Base-by-base conservation (phyloP, 2,329 filamentous ascomycete species). In the Lachnum nothofagi region DNA sequence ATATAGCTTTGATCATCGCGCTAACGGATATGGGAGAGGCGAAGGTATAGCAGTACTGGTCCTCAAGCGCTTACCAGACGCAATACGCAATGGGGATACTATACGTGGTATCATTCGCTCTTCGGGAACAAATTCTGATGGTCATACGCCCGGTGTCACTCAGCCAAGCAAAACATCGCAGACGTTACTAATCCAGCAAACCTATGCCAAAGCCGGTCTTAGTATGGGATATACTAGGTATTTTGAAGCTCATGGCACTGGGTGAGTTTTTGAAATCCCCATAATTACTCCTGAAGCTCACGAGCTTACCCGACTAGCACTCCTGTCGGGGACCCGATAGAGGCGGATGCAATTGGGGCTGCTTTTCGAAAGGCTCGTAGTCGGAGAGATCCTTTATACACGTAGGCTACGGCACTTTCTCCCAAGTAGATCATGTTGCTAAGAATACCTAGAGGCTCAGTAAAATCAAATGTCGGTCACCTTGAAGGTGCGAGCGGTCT, bases 11-110 rank as follows among this genome's bases (percentile, higher is more conserved):
- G 81, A 85, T 53, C 59, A 70, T 14, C 68, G 73, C 2, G 83
- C 79, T 19, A 76, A 80, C 51, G 83, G 83, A 1, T 86, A 85
- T 56, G 78, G 74, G 0, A 70, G 80, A 27, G 82, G 80, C 1
- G 82, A 86, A 57, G 82, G 80, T 0, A 69, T 79, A 20, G 78
- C 72, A 0, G 71, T 78, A n/a, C 63, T 86, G 1, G 58, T 84
- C 3, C 59, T 86, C 37, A 85, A 85, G 63, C 72, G 72, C 1
- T 64, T 85, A 0, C 66, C 70, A 5, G 75, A 80, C 59, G 83
- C 82, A 0, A 55, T 85, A 3, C 66, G 67, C 14, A 76, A 79
- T 55, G 77, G 78, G n/a, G 79, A 85, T 59, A 74, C 74, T 0
- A 78, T 82, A 47, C 70, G 76, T 24, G 34, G 31, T 8, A 19